These are phyloP conservation scores for Ophiostoma pallidulum DNA, from an alignment of 2,329 filamentous ascomycete genomes.

Conservation along the genomic window DNA sequence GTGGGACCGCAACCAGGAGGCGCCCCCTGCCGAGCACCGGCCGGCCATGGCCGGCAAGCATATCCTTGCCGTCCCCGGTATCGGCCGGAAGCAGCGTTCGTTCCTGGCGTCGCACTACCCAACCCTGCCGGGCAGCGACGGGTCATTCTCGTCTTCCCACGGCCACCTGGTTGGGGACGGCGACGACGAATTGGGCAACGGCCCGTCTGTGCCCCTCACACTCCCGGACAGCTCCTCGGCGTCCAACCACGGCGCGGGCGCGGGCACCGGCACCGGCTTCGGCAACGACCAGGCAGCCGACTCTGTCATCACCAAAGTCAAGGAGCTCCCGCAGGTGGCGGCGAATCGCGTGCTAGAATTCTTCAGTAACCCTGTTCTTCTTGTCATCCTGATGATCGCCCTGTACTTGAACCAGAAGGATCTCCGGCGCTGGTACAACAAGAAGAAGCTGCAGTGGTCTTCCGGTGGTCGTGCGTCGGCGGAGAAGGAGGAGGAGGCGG, in stretches of 20 bases:
- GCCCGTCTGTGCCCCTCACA: slow-evolving; percentile 3
- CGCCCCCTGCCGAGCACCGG: slow-evolving; percentile 38
- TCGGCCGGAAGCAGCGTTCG: background rate
- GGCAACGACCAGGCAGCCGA: slow-evolving; percentile 9
- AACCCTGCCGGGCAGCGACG: slow-evolving; percentile 10
- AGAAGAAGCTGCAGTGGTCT: slow-evolving; percentile 12
- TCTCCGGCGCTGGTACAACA: slow-evolving; percentile 16
- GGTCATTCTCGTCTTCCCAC: no score
- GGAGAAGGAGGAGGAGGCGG: background rate
- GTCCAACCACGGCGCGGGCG: no score
- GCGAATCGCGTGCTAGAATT: slow-evolving; percentile 44
- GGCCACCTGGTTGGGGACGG: no score
- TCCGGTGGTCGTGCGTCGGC: no score
- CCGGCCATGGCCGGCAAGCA: slow-evolving; percentile 65
- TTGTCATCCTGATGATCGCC: slow-evolving; percentile 35
- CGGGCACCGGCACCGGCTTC: no score
- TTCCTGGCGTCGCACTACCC: slow-evolving; percentile 2
- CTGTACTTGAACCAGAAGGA: slow-evolving; percentile 30
- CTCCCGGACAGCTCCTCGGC: slow-evolving; percentile 12
- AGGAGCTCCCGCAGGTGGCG: slow-evolving; percentile 40
- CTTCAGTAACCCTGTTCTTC: slow-evolving; percentile 44
- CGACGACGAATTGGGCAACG: background rate
- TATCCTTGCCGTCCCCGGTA: slow-evolving; percentile 34
- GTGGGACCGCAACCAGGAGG: slow-evolving; percentile 16
- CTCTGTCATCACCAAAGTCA: slow-evolving; percentile 39